Percentiles rank a stretch among this genome's conserved stretches.
phyloP scores from a whole-genome alignment of 2,329 filamentous ascomycete species.

The Neophaeococcomyces aloes region DNA sequence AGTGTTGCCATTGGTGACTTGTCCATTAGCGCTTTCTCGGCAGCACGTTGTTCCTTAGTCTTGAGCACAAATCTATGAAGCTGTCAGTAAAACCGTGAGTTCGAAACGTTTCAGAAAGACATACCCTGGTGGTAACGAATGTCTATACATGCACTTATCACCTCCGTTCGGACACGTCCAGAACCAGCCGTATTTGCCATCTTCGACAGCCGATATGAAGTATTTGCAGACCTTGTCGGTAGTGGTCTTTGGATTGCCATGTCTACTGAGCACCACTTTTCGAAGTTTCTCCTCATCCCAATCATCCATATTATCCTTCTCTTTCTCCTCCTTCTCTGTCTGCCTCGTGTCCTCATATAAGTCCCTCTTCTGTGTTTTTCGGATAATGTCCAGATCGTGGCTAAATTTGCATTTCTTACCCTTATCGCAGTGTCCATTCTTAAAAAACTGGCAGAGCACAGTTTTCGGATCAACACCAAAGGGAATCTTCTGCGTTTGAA shows the following conservation, averaged over 20 bases:
- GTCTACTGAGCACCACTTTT: conserved; percentile 85
- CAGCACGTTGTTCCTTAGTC: conserved; percentile 90
- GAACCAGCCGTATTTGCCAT: conserved; percentile 99
- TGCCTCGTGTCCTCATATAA: conserved; percentile 77
- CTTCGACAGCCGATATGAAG: conserved; percentile 95
- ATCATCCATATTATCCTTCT: conserved; percentile 85
- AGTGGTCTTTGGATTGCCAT: conserved; percentile 87
- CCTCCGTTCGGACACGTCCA: conserved; percentile 95
- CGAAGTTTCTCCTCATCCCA: conserved; percentile 97
- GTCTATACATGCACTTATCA: conserved; percentile 97
- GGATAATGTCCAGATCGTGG: conserved; percentile 78
- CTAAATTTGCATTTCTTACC: conserved; percentile 97
- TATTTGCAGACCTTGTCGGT: conserved; percentile 99
- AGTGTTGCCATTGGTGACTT: conserved; percentile 91
- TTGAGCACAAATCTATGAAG: conserved; percentile 74
- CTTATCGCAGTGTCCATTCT: conserved; percentile 95
- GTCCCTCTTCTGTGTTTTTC: conserved; percentile 85
- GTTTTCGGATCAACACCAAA: conserved; percentile 98
- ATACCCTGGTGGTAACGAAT: conserved; percentile 87
- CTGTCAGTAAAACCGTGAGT: conserved; percentile 15
- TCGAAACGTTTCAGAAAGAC: conserved; percentile 28
- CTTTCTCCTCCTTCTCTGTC: conserved; percentile 57
- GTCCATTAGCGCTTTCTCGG: conserved; percentile 90
- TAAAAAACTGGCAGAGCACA: conserved; percentile 90
- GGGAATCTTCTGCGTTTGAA: conserved; percentile 93